These are phyloP conservation scores for Rehmannia glutinosa DNA, from an alignment of 257 asterid species.

Conservation along the genomic window DNA sequence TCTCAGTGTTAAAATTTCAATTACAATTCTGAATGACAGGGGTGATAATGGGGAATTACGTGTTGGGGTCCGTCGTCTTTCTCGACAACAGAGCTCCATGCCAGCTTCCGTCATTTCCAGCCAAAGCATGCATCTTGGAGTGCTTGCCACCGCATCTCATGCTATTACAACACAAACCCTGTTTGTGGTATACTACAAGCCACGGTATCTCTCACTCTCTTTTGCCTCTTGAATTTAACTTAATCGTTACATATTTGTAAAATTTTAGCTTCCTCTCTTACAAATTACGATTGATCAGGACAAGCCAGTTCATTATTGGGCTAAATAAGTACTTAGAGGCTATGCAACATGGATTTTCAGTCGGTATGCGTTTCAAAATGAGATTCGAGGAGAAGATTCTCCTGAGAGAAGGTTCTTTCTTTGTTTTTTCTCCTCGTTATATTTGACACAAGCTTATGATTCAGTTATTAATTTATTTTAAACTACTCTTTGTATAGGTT, in stretches of 20 bases:
- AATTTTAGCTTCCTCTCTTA: not conserved
- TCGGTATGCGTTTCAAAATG: conserved; percentile 86
- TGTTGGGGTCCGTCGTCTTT: conserved; percentile 72
- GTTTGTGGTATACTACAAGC: conserved; percentile 73
- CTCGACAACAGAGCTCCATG: conserved; percentile 60
- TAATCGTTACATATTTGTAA: not conserved
- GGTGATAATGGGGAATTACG: conserved; percentile 62
- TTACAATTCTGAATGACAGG: conserved; percentile 28
- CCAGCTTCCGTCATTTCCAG: conserved; percentile 80
- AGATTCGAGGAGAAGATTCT: conserved; percentile 83
- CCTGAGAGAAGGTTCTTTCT: conserved; percentile 60
- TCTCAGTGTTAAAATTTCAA: not conserved
- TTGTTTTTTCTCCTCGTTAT: not conserved
- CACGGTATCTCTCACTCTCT: conserved; percentile 42
- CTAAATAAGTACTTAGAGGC: conserved; percentile 73
- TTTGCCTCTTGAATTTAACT: not conserved
- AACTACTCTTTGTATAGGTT: conserved; percentile 42
- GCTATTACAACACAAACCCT: conserved; percentile 60
- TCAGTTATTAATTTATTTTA: not conserved
- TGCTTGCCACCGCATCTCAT: conserved; percentile 84
- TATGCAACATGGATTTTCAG: conserved; percentile 38
- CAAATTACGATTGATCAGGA: conserved; percentile 35
- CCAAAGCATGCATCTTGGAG: conserved; percentile 93
- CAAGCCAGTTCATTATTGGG: conserved; percentile 71
- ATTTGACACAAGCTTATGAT: not conserved